Evolutionary conservation across 2,329 filamentous ascomycete genomes (phyloP).

Genomic region (Fusarium pininemorale): DNA sequence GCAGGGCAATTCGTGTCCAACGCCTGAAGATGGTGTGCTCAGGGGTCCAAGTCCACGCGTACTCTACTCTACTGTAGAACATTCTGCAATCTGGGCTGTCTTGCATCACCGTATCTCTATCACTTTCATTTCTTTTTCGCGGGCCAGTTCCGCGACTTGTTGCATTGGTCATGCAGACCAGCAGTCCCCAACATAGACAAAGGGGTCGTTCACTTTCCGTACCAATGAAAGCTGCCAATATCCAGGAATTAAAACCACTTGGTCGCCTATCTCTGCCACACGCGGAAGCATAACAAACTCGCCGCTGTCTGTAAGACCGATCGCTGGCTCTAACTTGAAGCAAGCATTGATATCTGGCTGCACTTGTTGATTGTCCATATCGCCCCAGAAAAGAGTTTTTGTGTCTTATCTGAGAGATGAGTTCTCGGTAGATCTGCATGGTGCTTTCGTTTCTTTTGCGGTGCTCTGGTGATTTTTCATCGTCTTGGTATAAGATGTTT

Average conservation of each 20-base stretch:
- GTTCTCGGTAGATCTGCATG: fast-evolving
- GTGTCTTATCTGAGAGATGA: background rate
- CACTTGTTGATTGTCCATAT: fast-evolving
- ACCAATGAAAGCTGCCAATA: background rate
- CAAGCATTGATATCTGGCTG: background rate
- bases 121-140: background rate
- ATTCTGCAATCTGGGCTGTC: no score
- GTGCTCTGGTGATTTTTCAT: background rate
- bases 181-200: background rate
- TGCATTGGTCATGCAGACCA: background rate
- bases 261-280: background rate
- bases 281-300: background rate
- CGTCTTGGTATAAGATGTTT: background rate
- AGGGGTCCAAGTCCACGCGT: background rate
- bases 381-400: fast-evolving
- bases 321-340: background rate
- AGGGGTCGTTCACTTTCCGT: background rate
- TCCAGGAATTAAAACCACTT: background rate
- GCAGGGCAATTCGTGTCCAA: background rate
- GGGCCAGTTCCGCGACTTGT: background rate
- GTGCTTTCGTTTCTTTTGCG: fast-evolving
- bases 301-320: background rate
- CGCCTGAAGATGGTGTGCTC: background rate
- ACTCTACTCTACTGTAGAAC: no score
- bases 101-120: conserved; percentile 1